Evolutionary conservation across 768 basidiomycete genomes (phyloP), one percentile per base, ranked within the genome.

Genomic region (Lentinula detonsa): DNA sequence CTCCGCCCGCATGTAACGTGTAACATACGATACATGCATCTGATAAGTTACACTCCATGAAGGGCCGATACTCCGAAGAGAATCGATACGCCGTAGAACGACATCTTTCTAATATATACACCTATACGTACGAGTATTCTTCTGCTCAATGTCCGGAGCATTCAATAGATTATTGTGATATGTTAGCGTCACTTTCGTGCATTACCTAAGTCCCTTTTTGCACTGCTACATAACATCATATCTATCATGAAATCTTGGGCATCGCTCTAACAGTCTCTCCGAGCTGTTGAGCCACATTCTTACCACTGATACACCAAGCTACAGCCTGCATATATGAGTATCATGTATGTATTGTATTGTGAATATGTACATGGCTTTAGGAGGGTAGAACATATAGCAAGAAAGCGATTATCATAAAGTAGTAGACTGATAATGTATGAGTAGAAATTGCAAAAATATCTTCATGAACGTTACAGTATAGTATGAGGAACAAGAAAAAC

Each of bases 371-470:
- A 56, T 56, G 23, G 15, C 39, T 37, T 39, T 54, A 54, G 35
- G 23, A 56, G 18, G 37, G 53, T 39, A 18, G 28, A 55, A 55
- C 37, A 45, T 28, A 56, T 16, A 40, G 28, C 16, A 33, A 56
- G 23, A 56, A 42, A 56, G 55, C 18, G 16, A 56, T 56, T 56
- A 56, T 28, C 18, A 56, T 56, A 56, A 33, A 56, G 55, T 56
- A 56, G 55, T 56, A 43, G 55, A 56, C 53, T 15, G 9, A 13
- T 56, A 56, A 18, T 7, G 55, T 42, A 56, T 6, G 8, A 15
- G 21, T 40, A 15, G 39, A 23, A 43, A 33, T 35, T 5, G 10
- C 16, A 55, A 21, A 55, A 35, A 55, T 51, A 48, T 48, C 21
- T 48, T 48, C 46, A 48, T 48, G 21, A 7, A 7, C 21, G 46